phyloP scores from a whole-genome alignment of 2,329 filamentous ascomycete species.

The Albophoma yamanashiensis region DNA sequence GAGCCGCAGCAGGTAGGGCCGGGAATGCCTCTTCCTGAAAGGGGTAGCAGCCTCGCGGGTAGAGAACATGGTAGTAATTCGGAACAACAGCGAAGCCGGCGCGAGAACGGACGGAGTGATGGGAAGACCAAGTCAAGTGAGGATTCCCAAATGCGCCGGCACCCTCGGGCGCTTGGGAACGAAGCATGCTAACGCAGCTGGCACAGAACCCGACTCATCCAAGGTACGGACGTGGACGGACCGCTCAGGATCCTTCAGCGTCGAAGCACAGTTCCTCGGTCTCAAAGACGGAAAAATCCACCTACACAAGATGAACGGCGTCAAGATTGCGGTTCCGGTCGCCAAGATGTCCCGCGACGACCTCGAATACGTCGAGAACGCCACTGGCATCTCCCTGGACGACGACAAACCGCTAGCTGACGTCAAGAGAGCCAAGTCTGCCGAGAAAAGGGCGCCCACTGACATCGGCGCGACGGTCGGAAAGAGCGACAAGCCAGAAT shows the following conservation, averaged over 20 bases:
- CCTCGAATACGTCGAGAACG: slow-evolving; percentile 84
- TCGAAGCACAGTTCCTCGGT: slow-evolving; percentile 92
- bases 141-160: slow-evolving; percentile 16
- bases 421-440: slow-evolving; percentile 48
- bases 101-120: slow-evolving; percentile 54
- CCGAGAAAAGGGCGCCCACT: slow-evolving; percentile 14
- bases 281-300: slow-evolving; percentile 95
- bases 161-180: background rate
- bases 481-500: slow-evolving; percentile 55
- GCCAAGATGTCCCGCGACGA: slow-evolving; percentile 94
- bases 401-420: slow-evolving; percentile 91
- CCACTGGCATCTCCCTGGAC: slow-evolving; percentile 81
- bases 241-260: slow-evolving; percentile 88
- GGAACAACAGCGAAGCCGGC: slow-evolving; percentile 59
- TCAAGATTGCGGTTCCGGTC: slow-evolving; percentile 95
- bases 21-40: slow-evolving; percentile 63
- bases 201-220: slow-evolving; percentile 64
- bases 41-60: slow-evolving; percentile 67
- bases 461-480: slow-evolving; percentile 53
- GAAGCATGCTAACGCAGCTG: background rate
- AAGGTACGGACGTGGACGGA: slow-evolving; percentile 94
- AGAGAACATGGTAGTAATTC: slow-evolving; percentile 55
- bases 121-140: slow-evolving; percentile 61
- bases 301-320: slow-evolving; percentile 92
- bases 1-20: slow-evolving; percentile 58